Evolutionary conservation across 106 monocot genomes (phyloP).

Genomic region (Gastrodia elata): DNA sequence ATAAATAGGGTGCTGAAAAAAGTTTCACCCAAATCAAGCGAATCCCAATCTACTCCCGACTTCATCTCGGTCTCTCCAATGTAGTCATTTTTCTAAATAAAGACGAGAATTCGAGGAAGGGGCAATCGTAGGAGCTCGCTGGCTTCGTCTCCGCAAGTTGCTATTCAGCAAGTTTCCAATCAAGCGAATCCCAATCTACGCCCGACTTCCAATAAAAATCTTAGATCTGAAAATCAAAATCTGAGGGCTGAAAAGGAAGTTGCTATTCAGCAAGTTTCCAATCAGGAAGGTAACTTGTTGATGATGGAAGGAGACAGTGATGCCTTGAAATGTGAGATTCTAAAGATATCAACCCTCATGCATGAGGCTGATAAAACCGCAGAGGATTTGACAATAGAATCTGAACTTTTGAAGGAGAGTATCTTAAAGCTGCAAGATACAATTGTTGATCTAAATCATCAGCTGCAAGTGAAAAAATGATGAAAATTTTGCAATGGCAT

Average conservation of each 20-base stretch:
- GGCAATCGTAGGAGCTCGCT: too few relatives aligned
- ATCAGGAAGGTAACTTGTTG: slow-evolving; percentile 19
- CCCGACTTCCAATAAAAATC: slow-evolving; percentile 9
- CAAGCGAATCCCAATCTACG: too few relatives aligned
- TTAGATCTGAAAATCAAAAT: slow-evolving; percentile 26
- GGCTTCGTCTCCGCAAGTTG: too few relatives aligned
- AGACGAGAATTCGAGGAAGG: too few relatives aligned
- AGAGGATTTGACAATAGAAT: slow-evolving; percentile 13
- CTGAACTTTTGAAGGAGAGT: slow-evolving; percentile 19
- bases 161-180: too few relatives aligned
- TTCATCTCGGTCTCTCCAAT: too few relatives aligned
- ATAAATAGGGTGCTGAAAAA: too few relatives aligned
- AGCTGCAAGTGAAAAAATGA: slow-evolving; percentile 29
- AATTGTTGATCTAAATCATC: slow-evolving; percentile 23
- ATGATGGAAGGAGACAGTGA: slow-evolving; percentile 21
- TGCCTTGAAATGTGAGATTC: slow-evolving; percentile 19
- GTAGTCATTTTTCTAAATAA: too few relatives aligned
- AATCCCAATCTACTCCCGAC: too few relatives aligned
- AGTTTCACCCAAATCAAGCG: too few relatives aligned
- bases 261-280: slow-evolving; percentile 11
- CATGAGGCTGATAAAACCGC: slow-evolving; percentile 2
- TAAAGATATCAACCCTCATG: not conserved
- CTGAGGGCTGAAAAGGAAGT: slow-evolving; percentile 17
- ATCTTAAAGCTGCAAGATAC: slow-evolving; percentile 15
- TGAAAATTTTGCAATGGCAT: slow-evolving; percentile 16